Conservation (phyloP, 176 grass and related monocot genomes). For the Thalia dealbata region DNA sequence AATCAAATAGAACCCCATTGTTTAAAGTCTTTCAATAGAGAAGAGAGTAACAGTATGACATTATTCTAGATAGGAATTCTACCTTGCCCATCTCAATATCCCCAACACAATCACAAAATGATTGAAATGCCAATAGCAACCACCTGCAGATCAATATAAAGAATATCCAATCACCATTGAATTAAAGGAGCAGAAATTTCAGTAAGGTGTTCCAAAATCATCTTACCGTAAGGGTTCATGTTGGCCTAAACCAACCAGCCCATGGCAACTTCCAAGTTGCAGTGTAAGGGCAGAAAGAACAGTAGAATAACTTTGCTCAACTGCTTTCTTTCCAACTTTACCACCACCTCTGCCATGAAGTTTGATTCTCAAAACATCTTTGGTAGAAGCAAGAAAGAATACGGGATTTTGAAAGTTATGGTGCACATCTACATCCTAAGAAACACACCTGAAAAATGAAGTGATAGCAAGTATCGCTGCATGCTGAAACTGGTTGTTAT, state of each 20-base stretch:
- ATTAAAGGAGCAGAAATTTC: conserved; percentile 12
- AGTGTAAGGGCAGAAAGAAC: conserved; percentile 78
- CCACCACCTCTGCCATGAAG: conserved; percentile 60
- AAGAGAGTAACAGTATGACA: not conserved
- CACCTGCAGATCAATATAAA: conserved; percentile 36
- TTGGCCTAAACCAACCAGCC: conserved; percentile 51
- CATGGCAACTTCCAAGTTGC: conserved; percentile 85
- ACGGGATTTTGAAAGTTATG: not conserved
- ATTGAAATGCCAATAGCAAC: conserved; percentile 82
- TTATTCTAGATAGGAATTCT: not conserved
- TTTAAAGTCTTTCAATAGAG: not conserved
- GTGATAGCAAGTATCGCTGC: conserved; percentile 87
- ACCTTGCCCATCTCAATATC: conserved; percentile 96
- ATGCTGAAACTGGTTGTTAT: conserved; percentile 64
- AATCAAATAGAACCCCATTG: no score
- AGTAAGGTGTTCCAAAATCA: conserved; percentile 7
- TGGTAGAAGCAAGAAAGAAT: not conserved
- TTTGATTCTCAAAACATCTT: not conserved
- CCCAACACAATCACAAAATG: conserved; percentile 94
- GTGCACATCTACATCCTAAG: conserved; percentile 25
- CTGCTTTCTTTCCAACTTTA: conserved; percentile 83
- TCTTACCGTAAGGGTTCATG: conserved; percentile 63
- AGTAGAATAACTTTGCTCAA: conserved; percentile 87
- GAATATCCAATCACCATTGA: not conserved
- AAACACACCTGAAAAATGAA: conserved; percentile 75